Evolutionary conservation across 139 green algal species (phyloP).

Genomic region (Dunaliella sp.): DNA sequence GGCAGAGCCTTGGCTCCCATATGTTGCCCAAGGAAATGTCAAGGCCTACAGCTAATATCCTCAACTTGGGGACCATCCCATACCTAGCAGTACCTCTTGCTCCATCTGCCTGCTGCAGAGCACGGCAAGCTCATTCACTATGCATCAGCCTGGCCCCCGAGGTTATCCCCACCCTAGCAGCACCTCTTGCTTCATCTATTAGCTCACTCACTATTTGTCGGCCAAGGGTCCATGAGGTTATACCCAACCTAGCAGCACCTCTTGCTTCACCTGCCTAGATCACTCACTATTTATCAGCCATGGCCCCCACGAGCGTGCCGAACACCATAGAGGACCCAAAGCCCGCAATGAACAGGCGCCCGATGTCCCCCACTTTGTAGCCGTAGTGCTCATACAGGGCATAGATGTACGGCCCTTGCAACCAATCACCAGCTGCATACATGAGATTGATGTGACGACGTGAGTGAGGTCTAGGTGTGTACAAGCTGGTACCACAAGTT

Average conservation of each 20-base stretch:
- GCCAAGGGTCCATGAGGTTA: neutral
- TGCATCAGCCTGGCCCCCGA: neutral
- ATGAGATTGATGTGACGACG: too few relatives aligned
- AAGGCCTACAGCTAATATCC: too few relatives aligned
- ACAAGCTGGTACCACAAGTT: too few relatives aligned
- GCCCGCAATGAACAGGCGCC: conserved; percentile 94
- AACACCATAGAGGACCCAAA: conserved; percentile 97
- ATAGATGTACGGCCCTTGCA: conserved; percentile 98
- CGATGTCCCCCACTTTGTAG: conserved; percentile 82
- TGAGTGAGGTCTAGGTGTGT: too few relatives aligned
- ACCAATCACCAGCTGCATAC: conserved; percentile 83
- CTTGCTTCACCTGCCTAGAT: neutral
- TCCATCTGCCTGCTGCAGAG: too few relatives aligned
- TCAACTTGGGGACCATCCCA: too few relatives aligned
- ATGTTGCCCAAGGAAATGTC: too few relatives aligned
- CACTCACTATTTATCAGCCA: conserved; percentile 88
- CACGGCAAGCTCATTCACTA: too few relatives aligned
- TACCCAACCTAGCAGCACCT: neutral
- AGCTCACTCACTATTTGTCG: neutral
- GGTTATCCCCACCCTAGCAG: neutral
- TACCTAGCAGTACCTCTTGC: too few relatives aligned
- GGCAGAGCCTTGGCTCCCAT: too few relatives aligned
- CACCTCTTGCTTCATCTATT: too few relatives aligned
- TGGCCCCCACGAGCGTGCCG: conserved; percentile 88
- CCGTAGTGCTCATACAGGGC: conserved; percentile 95